These are phyloP conservation scores for Paramecium octaurelia DNA, from an alignment of 73 alveolate genomes.

Conservation along the genomic window DNA sequence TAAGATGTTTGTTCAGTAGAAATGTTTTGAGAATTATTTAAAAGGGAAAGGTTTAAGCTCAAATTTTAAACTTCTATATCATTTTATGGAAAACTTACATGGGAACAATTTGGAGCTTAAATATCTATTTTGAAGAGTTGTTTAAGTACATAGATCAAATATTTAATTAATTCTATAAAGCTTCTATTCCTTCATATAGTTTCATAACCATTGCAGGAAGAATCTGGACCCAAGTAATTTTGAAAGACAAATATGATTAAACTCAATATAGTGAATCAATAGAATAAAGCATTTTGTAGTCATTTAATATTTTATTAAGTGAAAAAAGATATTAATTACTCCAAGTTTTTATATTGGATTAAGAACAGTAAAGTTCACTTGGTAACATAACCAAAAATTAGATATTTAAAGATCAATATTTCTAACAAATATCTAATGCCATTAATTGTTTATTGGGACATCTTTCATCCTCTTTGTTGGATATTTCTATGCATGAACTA, in stretches of 20 bases:
- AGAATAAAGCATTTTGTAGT: background rate
- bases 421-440: background rate
- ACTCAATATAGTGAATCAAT: background rate
- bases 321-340: slow-evolving; percentile 20
- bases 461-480: background rate
- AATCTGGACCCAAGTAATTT: background rate
- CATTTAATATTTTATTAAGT: background rate
- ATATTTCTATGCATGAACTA: background rate
- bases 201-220: background rate
- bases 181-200: background rate
- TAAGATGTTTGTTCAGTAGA: slow-evolving; percentile 20
- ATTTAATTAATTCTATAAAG: background rate
- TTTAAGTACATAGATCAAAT: background rate
- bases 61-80: background rate
- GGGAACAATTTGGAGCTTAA: slow-evolving; percentile 7
- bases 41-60: background rate
- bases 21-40: background rate
- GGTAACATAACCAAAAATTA: background rate
- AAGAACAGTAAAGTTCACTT: background rate
- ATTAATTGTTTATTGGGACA: background rate
- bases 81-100: background rate
- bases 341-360: background rate
- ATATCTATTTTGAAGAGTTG: background rate
- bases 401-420: background rate
- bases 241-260: background rate